Evolutionary conservation across 2,329 filamentous ascomycete genomes (phyloP).

Genomic region (Fusarium anthophilum): DNA sequence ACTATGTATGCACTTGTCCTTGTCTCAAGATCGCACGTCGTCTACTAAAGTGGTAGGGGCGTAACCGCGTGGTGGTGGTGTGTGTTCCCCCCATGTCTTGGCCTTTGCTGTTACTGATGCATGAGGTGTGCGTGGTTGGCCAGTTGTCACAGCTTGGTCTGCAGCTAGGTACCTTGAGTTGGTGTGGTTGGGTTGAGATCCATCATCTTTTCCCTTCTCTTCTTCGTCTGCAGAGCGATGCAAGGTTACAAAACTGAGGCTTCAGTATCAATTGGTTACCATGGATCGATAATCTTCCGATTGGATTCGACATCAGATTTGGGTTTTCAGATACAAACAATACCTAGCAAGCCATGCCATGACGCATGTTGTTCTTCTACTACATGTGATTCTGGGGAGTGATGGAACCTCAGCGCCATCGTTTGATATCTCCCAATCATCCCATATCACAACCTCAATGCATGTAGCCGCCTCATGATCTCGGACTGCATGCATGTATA

Average conservation of each 20-base stretch:
- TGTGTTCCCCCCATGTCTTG: constrained; percentile 6
- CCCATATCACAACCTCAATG: constrained; percentile 27
- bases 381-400: constrained; percentile 8
- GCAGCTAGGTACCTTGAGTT: constrained; percentile 9
- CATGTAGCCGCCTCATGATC: constrained; percentile 30
- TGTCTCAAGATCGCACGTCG: constrained; percentile 20
- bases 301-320: constrained; percentile 15
- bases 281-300: constrained; percentile 32
- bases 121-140: constrained; percentile 26
- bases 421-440: constrained; percentile 25
- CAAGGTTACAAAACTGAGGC: constrained; percentile 8
- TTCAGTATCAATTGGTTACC: constrained; percentile 27
- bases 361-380: constrained; percentile 7
- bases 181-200: constrained; percentile 29
- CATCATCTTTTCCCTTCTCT: constrained; percentile 3
- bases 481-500: constrained; percentile 19
- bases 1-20: background rate
- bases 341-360: constrained; percentile 11
- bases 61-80: constrained; percentile 9
- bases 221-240: background rate
- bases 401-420: constrained; percentile 23
- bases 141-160: constrained; percentile 26
- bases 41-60: constrained; percentile 28
- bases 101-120: constrained; percentile 9
- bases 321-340: constrained; percentile 1